These are phyloP conservation scores for Claviceps sp. DNA, from an alignment of 2,329 filamentous ascomycete genomes.

Conservation along the genomic window DNA sequence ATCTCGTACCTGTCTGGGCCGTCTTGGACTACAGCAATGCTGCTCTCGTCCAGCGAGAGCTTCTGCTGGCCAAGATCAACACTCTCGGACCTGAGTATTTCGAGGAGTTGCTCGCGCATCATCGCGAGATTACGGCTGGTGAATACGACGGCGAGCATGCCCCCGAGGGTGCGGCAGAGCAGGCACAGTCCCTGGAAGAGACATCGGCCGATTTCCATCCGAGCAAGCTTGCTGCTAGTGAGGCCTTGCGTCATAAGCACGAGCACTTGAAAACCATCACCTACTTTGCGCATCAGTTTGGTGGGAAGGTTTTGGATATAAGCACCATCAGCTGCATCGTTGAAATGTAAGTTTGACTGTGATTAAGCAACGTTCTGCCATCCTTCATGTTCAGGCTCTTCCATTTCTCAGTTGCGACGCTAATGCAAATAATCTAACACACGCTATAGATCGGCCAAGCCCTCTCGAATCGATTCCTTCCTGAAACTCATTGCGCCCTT, in stretches of 20 bases:
- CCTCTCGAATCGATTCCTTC: constrained; percentile 87
- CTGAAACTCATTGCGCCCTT: constrained; percentile 91
- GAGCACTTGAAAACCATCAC: constrained; percentile 95
- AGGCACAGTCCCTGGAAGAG: constrained; percentile 31
- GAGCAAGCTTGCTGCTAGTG: constrained; percentile 67
- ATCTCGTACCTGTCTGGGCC: constrained; percentile 95
- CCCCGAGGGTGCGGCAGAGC: constrained; percentile 19
- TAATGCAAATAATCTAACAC: background rate
- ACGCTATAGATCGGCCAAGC: constrained; percentile 66
- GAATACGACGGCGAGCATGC: constrained; percentile 32
- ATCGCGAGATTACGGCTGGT: constrained; percentile 65
- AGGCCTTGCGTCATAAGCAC: constrained; percentile 92
- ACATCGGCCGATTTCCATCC: constrained; percentile 69
- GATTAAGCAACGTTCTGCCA: too few species aligned
- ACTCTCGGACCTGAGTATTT: constrained; percentile 97
- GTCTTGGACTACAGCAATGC: constrained; percentile 91
- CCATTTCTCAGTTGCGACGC: too few species aligned
- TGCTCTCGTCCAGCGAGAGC: constrained; percentile 86
- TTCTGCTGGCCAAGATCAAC: constrained; percentile 91
- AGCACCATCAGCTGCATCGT: constrained; percentile 98
- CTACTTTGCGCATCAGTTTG: constrained; percentile 93
- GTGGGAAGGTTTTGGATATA: constrained; percentile 93
- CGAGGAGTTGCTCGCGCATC: constrained; percentile 88
- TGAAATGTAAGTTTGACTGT: constrained; percentile 59
- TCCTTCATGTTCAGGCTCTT: too few species aligned